Conservation (phyloP, 805 yeast genomes). For the Saccharomycopsis vini region DNA sequence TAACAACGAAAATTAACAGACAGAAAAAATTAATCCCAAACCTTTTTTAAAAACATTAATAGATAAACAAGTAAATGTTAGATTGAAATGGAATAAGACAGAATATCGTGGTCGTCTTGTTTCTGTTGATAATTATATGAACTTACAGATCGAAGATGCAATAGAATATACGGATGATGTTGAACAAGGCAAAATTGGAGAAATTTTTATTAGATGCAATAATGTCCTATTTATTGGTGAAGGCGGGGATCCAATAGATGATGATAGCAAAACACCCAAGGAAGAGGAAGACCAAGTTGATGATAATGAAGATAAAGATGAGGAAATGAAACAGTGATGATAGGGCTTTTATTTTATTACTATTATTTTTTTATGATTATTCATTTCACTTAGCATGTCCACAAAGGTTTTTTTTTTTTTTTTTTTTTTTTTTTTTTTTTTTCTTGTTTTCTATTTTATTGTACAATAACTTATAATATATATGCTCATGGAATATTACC, state of each 20-base stretch:
- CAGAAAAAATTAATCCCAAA: slow-evolving; percentile 54
- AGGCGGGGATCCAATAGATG: slow-evolving; percentile 4
- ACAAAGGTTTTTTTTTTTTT: too few relatives aligned
- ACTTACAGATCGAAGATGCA: slow-evolving; percentile 61
- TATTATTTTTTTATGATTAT: too few relatives aligned
- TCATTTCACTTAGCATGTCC: too few relatives aligned
- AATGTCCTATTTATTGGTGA: slow-evolving; percentile 74
- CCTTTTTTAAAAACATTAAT: slow-evolving; percentile 77
- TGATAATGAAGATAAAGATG: slow-evolving; percentile 7
- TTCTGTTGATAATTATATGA: slow-evolving; percentile 89
- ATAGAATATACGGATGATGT: slow-evolving; percentile 42
- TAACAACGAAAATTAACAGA: neutral
- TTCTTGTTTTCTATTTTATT: neutral
- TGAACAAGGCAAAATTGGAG: slow-evolving; percentile 52
- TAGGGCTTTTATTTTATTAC: too few relatives aligned
- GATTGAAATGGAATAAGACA: slow-evolving; percentile 83
- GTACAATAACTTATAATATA: too few relatives aligned
- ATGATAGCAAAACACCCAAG: slow-evolving; percentile 3
- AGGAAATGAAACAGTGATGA: slow-evolving; percentile 5
- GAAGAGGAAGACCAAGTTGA: slow-evolving; percentile 2
- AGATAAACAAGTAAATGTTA: slow-evolving; percentile 62
- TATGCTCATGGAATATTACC: too few relatives aligned
- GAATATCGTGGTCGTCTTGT: slow-evolving; percentile 74
- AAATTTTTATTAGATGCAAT: slow-evolving; percentile 82
- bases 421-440: too few relatives aligned